These are phyloP conservation scores for Colletotrichum sp. DNA, from an alignment of 2,329 filamentous ascomycete genomes.

Conservation along the genomic window DNA sequence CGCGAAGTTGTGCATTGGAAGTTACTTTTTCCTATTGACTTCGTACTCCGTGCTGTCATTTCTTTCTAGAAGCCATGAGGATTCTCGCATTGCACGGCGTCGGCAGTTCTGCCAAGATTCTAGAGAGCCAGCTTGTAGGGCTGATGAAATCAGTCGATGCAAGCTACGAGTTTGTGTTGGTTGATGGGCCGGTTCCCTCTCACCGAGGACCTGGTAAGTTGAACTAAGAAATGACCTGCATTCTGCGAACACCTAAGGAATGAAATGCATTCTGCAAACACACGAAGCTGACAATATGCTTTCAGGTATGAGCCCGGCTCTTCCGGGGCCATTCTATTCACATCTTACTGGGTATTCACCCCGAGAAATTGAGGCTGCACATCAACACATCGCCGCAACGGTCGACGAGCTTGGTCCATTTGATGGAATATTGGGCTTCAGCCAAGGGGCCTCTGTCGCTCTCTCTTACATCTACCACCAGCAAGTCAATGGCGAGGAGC, in stretches of 20 bases:
- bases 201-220: conserved; percentile 12
- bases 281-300: background rate
- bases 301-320: background rate
- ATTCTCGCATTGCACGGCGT: conserved; percentile 7
- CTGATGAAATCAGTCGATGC: conserved; percentile 4
- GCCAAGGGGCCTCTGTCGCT: conserved; percentile 21
- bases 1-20: background rate
- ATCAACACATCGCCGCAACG: background rate
- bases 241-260: background rate
- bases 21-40: background rate
- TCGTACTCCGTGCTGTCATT: background rate
- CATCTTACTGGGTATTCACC: background rate
- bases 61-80: background rate
- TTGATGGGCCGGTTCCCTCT: background rate
- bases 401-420: conserved; percentile 23
- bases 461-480: conserved; percentile 5
- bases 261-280: background rate
- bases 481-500: background rate
- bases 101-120: conserved; percentile 10
- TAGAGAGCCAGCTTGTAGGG: background rate
- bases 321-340: background rate
- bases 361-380: background rate
- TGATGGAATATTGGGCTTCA: conserved; percentile 27
- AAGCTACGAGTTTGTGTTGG: conserved; percentile 19
- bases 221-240: background rate